phyloP scores from a whole-genome alignment of 305 asterid genomes.

The Fraxinus baroniana region DNA sequence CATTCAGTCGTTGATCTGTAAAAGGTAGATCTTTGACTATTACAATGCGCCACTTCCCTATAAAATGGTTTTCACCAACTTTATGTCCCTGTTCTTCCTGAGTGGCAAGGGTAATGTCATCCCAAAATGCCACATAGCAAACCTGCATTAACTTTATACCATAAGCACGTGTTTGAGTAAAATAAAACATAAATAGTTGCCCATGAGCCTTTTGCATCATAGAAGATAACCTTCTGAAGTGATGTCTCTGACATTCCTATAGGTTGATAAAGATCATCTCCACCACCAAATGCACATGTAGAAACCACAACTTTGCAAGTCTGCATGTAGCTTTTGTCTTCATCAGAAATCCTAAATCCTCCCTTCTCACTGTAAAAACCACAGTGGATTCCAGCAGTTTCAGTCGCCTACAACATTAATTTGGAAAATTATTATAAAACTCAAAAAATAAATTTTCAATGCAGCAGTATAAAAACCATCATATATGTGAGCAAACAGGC shows the following conservation, averaged over 20 bases:
- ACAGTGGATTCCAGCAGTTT: slow-evolving; percentile 60
- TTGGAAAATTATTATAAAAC: slow-evolving; percentile 3
- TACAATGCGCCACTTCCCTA: slow-evolving; percentile 88
- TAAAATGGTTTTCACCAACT: slow-evolving; percentile 58
- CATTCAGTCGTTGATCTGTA: slow-evolving; percentile 88
- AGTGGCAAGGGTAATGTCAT: slow-evolving; percentile 75
- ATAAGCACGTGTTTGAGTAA: not conserved
- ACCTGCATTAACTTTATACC: slow-evolving; percentile 49
- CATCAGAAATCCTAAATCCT: slow-evolving; percentile 79
- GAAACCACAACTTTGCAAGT: slow-evolving; percentile 87
- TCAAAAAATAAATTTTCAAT: not conserved
- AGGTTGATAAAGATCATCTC: slow-evolving; percentile 98
- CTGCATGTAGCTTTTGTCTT: slow-evolving; percentile 67
- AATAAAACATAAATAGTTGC: slow-evolving; percentile 12
- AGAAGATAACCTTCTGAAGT: slow-evolving; percentile 62
- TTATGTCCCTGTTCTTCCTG: slow-evolving; percentile 74
- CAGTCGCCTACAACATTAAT: slow-evolving; percentile 50
- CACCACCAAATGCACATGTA: slow-evolving; percentile 99
- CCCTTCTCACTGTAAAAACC: slow-evolving; percentile 86
- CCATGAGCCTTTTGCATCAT: slow-evolving; percentile 13
- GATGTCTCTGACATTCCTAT: slow-evolving; percentile 86
- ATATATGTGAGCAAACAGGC: slow-evolving; percentile 8
- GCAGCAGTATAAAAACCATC: not conserved
- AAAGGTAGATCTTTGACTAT: slow-evolving; percentile 79
- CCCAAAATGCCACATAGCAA: slow-evolving; percentile 98